Conservation (phyloP, 1,284 basidiomycete species). For the Fomitopsis pinicola region DNA sequence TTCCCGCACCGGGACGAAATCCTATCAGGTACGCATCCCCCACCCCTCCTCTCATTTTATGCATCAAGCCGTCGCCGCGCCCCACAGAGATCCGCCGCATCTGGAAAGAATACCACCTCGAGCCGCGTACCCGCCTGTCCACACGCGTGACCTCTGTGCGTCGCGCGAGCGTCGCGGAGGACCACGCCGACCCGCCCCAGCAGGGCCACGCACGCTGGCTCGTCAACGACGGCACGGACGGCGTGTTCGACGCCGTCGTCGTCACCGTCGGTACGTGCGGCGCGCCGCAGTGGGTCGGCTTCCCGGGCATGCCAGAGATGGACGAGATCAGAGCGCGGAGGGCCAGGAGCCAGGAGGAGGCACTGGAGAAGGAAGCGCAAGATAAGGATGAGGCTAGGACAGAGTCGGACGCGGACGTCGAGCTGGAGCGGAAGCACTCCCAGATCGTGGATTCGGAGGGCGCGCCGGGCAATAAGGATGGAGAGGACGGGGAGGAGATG, state of each 20-base stretch:
- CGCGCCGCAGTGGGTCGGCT: constrained; percentile 42
- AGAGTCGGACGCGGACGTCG: not conserved
- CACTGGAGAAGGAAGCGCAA: constrained; percentile 7
- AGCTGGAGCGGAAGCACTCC: constrained; percentile 3
- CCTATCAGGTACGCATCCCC: constrained; percentile 31
- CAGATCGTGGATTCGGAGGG: constrained; percentile 3
- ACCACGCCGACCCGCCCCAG: constrained; percentile 24
- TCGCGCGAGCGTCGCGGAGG: constrained; percentile 18
- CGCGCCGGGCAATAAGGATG: constrained; percentile 5
- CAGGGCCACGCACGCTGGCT: constrained; percentile 45
- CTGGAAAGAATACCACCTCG: constrained; percentile 53
- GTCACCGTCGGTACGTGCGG: constrained; percentile 58
- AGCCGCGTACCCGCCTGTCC: constrained; percentile 45
- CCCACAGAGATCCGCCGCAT: constrained; percentile 42
- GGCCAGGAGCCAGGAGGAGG: constrained; percentile 4
- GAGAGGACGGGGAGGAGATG: constrained; percentile 18
- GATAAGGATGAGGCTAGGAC: constrained; percentile 2
- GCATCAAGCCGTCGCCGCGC: not conserved
- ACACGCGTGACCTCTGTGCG: constrained; percentile 35
- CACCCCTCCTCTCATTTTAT: not conserved
- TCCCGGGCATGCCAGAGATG: constrained; percentile 41
- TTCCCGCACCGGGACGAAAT: constrained; percentile 60
- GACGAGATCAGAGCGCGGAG: constrained; percentile 9
- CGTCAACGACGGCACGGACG: constrained; percentile 45
- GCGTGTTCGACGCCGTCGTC: constrained; percentile 54